Conservation (phyloP, 768 basidiomycete genomes). For the Dioszegia aurantiaca region DNA sequence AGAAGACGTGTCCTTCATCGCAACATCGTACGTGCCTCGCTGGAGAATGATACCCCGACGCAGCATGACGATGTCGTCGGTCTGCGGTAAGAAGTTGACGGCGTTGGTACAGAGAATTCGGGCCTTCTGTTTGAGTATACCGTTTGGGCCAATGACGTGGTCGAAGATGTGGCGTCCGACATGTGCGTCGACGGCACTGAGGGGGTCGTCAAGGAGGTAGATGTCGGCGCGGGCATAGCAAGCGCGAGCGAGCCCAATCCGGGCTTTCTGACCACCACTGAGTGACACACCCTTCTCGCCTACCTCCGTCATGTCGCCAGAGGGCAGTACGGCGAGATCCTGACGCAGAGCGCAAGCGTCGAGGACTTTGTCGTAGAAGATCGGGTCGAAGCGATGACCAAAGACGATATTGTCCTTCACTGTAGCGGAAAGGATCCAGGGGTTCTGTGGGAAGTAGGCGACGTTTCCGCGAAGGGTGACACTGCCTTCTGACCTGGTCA, state of each 20-base stretch:
- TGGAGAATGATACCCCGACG: constrained; percentile 81
- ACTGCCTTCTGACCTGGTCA: constrained; percentile 71
- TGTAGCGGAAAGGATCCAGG: constrained; percentile 83
- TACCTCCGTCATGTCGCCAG: constrained; percentile 63
- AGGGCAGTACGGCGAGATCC: constrained; percentile 72
- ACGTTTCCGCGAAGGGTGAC: constrained; percentile 68
- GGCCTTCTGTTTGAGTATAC: constrained; percentile 76
- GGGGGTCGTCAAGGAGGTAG: constrained; percentile 86
- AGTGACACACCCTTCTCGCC: constrained; percentile 52
- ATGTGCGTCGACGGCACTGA: constrained; percentile 60
- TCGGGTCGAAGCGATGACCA: constrained; percentile 80
- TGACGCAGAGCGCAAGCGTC: constrained; percentile 77
- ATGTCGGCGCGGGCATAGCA: constrained; percentile 89
- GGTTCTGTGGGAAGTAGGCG: constrained; percentile 81
- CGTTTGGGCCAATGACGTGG: constrained; percentile 79
- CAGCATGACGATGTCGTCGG: constrained; percentile 71
- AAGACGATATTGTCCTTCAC: constrained; percentile 90
- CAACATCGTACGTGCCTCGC: constrained; percentile 62
- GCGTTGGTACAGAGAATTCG: constrained; percentile 82
- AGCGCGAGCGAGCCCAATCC: constrained; percentile 63
- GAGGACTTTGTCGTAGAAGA: constrained; percentile 50
- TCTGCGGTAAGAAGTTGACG: constrained; percentile 74
- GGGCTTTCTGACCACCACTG: constrained; percentile 51
- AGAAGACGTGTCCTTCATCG: constrained; percentile 61
- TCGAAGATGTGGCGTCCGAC: constrained; percentile 57